These are phyloP conservation scores for Plantago elongata DNA, from an alignment of 257 asterid genomes.

Conservation along the genomic window DNA sequence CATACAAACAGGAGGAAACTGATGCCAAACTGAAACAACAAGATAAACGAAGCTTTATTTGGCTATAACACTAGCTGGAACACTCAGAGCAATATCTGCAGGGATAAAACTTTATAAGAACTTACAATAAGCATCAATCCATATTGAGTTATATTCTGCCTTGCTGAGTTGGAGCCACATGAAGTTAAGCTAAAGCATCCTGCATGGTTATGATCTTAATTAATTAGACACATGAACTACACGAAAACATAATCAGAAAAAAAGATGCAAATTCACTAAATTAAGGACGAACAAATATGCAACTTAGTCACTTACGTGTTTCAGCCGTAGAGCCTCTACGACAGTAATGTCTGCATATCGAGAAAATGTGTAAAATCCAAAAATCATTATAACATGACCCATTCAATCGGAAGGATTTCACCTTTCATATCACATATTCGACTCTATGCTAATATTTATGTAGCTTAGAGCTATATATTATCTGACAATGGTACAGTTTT, in stretches of 20 bases:
- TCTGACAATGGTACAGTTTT: too few species aligned
- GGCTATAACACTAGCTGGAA: background rate
- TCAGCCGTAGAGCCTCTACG: constrained; percentile 57
- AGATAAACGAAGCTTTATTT: background rate
- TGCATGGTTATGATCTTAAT: constrained; percentile 29
- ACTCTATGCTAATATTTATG: too few species aligned
- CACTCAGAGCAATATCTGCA: background rate
- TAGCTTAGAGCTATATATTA: too few species aligned
- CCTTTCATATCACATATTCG: too few species aligned
- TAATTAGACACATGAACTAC: constrained; percentile 10
- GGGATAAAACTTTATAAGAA: background rate
- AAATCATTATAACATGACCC: background rate
- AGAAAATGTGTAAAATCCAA: constrained; percentile 13
- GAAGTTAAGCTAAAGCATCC: constrained; percentile 71
- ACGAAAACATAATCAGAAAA: background rate
- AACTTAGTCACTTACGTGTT: constrained; percentile 32
- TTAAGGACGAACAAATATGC: background rate
- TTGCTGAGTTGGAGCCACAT: constrained; percentile 48
- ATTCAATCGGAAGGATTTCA: background rate
- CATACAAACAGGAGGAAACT: constrained; percentile 53
- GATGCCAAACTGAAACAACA: constrained; percentile 48
- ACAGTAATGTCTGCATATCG: constrained; percentile 55
- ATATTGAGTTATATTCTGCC: constrained; percentile 66
- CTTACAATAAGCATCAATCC: constrained; percentile 83
- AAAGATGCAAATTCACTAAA: background rate